Percentiles rank a stretch among this genome's conserved stretches.
phyloP scores from a whole-genome alignment of 768 basidiomycete genomes.

The Jaapia argillacea region DNA sequence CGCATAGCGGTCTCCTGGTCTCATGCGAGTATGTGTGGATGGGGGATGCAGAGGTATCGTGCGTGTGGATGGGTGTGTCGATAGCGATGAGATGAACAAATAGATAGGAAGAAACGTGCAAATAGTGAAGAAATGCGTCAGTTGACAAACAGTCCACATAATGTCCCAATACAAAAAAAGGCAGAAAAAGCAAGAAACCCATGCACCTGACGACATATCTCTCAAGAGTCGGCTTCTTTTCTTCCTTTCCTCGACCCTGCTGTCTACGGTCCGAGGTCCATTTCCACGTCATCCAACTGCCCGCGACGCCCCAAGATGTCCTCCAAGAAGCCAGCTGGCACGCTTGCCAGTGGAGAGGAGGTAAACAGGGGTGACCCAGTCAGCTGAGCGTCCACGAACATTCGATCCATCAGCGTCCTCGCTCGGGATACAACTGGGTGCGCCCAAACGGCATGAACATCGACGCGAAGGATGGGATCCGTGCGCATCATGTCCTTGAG shows the following conservation, averaged over 20 bases:
- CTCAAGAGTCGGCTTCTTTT: not conserved
- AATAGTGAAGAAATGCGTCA: too few relatives aligned
- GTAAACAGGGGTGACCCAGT: slow-evolving; percentile 33
- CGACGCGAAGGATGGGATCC: slow-evolving; percentile 50
- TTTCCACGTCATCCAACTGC: slow-evolving; percentile 10
- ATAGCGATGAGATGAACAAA: too few relatives aligned
- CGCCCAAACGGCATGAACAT: slow-evolving; percentile 41
- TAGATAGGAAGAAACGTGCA: too few relatives aligned
- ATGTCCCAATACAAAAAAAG: not conserved
- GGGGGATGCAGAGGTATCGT: too few relatives aligned
- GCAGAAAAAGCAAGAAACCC: not conserved
- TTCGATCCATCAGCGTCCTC: slow-evolving; percentile 50
- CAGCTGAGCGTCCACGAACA: slow-evolving; percentile 23
- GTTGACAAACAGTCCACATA: too few relatives aligned
- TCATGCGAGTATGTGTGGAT: too few relatives aligned
- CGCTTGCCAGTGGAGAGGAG: slow-evolving; percentile 56
- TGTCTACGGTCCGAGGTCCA: slow-evolving; percentile 16
- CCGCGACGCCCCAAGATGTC: slow-evolving; percentile 33
- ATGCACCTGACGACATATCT: not conserved
- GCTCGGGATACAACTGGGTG: slow-evolving; percentile 60
- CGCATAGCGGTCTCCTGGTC: too few relatives aligned
- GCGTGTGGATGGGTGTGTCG: too few relatives aligned
- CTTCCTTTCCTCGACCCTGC: not conserved
- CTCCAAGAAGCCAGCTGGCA: slow-evolving; percentile 51
- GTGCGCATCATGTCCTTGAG: slow-evolving; percentile 73